A percentile compares a stretch with the other conserved stretches of the same genome.
Evolutionary conservation across 1,284 basidiomycete species (phyloP).

Genomic region (Leccinum holopus): DNA sequence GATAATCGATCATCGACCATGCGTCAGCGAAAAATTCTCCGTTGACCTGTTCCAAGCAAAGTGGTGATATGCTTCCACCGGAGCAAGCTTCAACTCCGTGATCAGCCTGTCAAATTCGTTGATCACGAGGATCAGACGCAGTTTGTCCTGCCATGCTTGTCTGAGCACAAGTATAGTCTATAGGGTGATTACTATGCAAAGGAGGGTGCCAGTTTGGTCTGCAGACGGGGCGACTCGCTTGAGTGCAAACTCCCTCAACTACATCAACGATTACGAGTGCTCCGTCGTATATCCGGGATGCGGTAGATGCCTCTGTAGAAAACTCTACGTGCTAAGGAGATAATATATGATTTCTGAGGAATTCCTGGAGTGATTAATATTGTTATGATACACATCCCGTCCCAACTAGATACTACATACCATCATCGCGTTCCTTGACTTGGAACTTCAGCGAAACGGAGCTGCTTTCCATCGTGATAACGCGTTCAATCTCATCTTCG

Average conservation of each 20-base stretch:
- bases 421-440: constrained; percentile 59
- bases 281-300: constrained; percentile 92
- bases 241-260: constrained; percentile 98
- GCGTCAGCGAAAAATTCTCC: constrained; percentile 92
- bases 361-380: constrained; percentile 42
- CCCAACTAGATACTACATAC: constrained; percentile 36
- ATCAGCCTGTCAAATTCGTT: constrained; percentile 98
- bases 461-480: constrained; percentile 99
- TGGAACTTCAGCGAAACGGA: constrained; percentile 88
- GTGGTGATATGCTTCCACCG: constrained; percentile 93
- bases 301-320: constrained; percentile 94
- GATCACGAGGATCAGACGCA: constrained; percentile 92
- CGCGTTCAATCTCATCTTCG: constrained; percentile 96
- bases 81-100: constrained; percentile 90
- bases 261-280: constrained; percentile 97
- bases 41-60: constrained; percentile 96
- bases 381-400: constrained; percentile 24
- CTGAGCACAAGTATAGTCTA: constrained; percentile 94
- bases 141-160: constrained; percentile 91
- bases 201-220: background rate
- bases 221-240: constrained; percentile 51
- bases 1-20: constrained; percentile 83
- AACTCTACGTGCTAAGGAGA: constrained; percentile 99
- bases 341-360: constrained; percentile 63
- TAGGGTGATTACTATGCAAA: background rate